Evolutionary conservation across 1,284 basidiomycete genomes (phyloP).

Genomic region (Taiwanofungus camphoratus): DNA sequence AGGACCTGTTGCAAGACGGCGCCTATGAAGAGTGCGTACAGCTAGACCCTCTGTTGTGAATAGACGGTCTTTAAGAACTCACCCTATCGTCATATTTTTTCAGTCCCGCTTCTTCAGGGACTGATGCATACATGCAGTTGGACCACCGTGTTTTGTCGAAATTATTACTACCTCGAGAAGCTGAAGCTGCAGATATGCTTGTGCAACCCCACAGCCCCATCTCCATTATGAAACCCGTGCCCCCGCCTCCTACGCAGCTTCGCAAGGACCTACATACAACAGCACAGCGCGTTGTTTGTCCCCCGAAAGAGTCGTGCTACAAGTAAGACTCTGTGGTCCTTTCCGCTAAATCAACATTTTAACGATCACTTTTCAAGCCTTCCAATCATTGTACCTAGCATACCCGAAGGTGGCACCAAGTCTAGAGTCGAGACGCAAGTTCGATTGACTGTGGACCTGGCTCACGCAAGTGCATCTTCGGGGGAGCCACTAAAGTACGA

Average conservation of each 20-base stretch:
- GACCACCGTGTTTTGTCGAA: neutral
- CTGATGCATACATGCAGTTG: neutral
- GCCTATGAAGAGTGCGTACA: conserved; percentile 66
- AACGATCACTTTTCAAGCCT: conserved; percentile 38
- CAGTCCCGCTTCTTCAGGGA: neutral
- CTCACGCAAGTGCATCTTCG: conserved; percentile 56
- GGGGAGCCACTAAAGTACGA: conserved; percentile 59
- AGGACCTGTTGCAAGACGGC: conserved; percentile 66
- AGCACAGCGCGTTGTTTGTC: conserved; percentile 55
- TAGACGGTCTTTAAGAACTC: too few species aligned
- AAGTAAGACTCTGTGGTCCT: conserved; percentile 42
- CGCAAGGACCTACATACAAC: conserved; percentile 45
- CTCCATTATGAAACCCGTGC: conserved; percentile 45
- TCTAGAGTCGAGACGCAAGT: conserved; percentile 93
- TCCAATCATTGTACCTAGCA: conserved; percentile 76
- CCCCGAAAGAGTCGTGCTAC: conserved; percentile 66
- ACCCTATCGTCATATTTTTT: too few species aligned
- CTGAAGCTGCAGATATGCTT: conserved; percentile 6
- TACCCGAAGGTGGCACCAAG: conserved; percentile 84
- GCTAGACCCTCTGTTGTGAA: too few species aligned
- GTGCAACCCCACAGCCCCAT: conserved; percentile 12
- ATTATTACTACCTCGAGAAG: conserved; percentile 5
- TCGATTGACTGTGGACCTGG: conserved; percentile 73
- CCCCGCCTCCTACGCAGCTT: conserved; percentile 49
- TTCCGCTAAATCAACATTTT: neutral